Conservation (phyloP, 2,329 filamentous ascomycete species). For the Chaetothyriales sp. region DNA sequence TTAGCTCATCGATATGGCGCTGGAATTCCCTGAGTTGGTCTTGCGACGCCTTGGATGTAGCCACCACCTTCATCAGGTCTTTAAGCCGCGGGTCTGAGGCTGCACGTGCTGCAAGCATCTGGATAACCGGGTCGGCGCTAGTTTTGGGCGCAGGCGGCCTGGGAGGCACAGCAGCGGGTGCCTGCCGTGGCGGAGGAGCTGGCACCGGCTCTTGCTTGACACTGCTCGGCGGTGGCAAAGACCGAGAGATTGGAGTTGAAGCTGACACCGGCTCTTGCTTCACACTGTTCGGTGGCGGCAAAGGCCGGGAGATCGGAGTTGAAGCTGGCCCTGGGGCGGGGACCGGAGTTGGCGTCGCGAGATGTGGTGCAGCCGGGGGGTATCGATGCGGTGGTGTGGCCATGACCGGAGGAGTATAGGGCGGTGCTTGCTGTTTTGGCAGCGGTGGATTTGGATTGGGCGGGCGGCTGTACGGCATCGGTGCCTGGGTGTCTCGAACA, state of each 20-base stretch:
- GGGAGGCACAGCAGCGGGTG: slow-evolving; percentile 4
- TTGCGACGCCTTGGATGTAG: slow-evolving; percentile 33
- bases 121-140: slow-evolving; percentile 36
- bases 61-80: slow-evolving; percentile 36
- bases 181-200: not conserved
- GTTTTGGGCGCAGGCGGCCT: slow-evolving; percentile 19
- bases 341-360: slow-evolving; percentile 3
- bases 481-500: slow-evolving; percentile 35
- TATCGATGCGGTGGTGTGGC: slow-evolving; percentile 18
- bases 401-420: slow-evolving; percentile 25
- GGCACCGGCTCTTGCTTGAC: slow-evolving; percentile 2
- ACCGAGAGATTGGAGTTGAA: not conserved
- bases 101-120: slow-evolving; percentile 37
- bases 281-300: not conserved
- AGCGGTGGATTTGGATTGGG: slow-evolving; percentile 14
- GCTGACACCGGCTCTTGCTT: not conserved
- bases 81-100: slow-evolving; percentile 35
- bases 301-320: slow-evolving; percentile 2
- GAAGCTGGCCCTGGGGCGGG: not conserved
- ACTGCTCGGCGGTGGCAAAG: not conserved
- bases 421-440: slow-evolving; percentile 8
- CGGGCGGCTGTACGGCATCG: slow-evolving; percentile 17
- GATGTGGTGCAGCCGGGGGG: slow-evolving; percentile 16
- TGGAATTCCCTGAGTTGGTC: slow-evolving; percentile 36
- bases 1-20: slow-evolving; percentile 36